Conservation (phyloP, 2,329 filamentous ascomycete genomes). For the Myriosclerotinia duriaeana region DNA sequence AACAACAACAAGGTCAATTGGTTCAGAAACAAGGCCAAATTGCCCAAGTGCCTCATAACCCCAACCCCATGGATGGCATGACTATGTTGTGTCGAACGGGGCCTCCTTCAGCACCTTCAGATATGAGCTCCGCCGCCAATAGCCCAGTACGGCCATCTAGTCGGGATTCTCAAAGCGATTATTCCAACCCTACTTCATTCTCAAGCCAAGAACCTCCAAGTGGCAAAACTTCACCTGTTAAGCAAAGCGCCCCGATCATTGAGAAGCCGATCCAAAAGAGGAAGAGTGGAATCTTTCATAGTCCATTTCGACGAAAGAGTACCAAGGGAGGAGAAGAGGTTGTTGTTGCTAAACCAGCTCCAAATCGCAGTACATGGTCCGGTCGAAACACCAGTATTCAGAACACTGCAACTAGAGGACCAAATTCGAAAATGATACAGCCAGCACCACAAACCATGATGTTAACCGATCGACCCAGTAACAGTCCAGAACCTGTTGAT, state of each 20-base stretch:
- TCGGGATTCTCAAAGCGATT: constrained; percentile 85
- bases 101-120: constrained; percentile 65
- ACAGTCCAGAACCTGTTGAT: constrained; percentile 83
- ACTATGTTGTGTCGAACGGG: constrained; percentile 90
- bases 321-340: constrained; percentile 69
- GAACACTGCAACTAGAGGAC: constrained; percentile 41
- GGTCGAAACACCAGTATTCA: constrained; percentile 35
- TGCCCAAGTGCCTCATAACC: constrained; percentile 78
- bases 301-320: constrained; percentile 90
- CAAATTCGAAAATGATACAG: constrained; percentile 42
- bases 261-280: constrained; percentile 68
- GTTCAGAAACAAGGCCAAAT: constrained; percentile 54
- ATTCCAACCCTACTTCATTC: constrained; percentile 84
- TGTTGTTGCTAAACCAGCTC: constrained; percentile 32
- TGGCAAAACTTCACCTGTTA: constrained; percentile 71
- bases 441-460: constrained; percentile 32
- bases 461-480: constrained; percentile 47
- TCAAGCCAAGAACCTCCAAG: constrained; percentile 80
- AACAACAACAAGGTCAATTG: constrained; percentile 29
- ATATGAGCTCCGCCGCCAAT: constrained; percentile 60
- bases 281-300: constrained; percentile 86
- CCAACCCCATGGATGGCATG: constrained; percentile 94
- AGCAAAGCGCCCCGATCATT: constrained; percentile 49
- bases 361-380: constrained; percentile 61
- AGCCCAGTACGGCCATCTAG: constrained; percentile 75